Percentiles rank a stretch among this genome's conserved stretches.
Conservation (phyloP, 1,284 basidiomycete genomes). For the Hemileia vastatrix region DNA sequence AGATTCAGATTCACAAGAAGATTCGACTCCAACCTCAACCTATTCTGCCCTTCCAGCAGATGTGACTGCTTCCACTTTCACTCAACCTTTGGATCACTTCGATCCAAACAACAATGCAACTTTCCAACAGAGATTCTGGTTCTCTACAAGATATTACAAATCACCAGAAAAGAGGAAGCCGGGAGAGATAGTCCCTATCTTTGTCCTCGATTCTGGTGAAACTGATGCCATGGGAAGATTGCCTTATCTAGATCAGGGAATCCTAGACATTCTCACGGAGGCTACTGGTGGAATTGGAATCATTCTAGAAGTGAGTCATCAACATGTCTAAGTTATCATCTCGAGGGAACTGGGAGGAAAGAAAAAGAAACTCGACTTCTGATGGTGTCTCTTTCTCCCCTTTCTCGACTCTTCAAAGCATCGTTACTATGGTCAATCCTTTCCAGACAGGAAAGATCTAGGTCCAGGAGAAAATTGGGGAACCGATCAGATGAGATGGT, state of each 20-base stretch:
- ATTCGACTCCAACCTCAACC: too few species aligned
- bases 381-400: too few species aligned
- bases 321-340: background rate
- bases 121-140: slow-evolving; percentile 40
- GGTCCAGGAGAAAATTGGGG: too few species aligned
- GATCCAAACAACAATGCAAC: too few species aligned
- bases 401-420: too few species aligned
- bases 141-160: slow-evolving; percentile 33
- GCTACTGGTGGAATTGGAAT: slow-evolving; percentile 38
- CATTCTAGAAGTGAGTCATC: slow-evolving; percentile 29
- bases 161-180: slow-evolving; percentile 25
- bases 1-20: too few species aligned
- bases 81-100: too few species aligned
- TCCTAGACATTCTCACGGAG: slow-evolving; percentile 34
- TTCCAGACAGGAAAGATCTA: too few species aligned
- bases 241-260: slow-evolving; percentile 33
- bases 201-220: slow-evolving; percentile 39
- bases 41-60: too few species aligned
- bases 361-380: background rate
- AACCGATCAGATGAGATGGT: too few species aligned
- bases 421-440: too few species aligned
- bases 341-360: background rate
- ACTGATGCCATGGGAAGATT: slow-evolving; percentile 27
- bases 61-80: too few species aligned
- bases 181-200: slow-evolving; percentile 33